Evolutionary conservation across 345 rosid genomes (phyloP).

Genomic region (Clausena lansium): DNA sequence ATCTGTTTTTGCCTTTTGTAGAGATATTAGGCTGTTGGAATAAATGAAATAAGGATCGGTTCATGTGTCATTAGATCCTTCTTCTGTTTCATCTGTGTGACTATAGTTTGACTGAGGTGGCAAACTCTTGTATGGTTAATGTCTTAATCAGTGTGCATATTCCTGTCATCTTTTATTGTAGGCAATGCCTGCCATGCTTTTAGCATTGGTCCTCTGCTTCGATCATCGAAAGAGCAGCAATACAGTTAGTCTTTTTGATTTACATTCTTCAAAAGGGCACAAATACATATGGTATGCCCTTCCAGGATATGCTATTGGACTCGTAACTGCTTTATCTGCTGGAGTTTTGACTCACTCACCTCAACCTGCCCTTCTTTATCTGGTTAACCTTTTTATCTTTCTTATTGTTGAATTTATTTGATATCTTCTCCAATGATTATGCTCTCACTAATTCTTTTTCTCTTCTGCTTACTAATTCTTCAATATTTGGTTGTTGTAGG

Average conservation of each 20-base stretch:
- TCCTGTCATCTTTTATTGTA: slow-evolving; percentile 29
- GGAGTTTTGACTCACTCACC: slow-evolving; percentile 81
- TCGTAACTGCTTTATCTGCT: slow-evolving; percentile 74
- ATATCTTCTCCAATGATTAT: neutral
- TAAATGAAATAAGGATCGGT: slow-evolving; percentile 1
- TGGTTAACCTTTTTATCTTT: slow-evolving; percentile 43
- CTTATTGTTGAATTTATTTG: neutral
- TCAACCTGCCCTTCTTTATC: slow-evolving; percentile 94
- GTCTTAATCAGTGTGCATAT: neutral
- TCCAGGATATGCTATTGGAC: slow-evolving; percentile 85
- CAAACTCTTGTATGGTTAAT: neutral
- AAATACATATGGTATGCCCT: slow-evolving; percentile 91
- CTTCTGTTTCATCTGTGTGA: neutral
- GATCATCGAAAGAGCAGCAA: slow-evolving; percentile 87
- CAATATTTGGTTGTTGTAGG: slow-evolving; percentile 36
- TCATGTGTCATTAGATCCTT: neutral
- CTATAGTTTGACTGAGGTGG: neutral
- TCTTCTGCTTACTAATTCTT: neutral
- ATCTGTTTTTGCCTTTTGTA: neutral
- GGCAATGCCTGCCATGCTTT: slow-evolving; percentile 98
- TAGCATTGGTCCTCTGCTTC: slow-evolving; percentile 82
- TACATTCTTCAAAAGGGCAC: slow-evolving; percentile 71
- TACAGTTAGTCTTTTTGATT: slow-evolving; percentile 58
- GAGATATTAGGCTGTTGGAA: neutral
- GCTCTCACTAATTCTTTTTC: neutral